Base-by-base conservation (phyloP, 2,329 filamentous ascomycete genomes). In the Alternaria dauci region DNA sequence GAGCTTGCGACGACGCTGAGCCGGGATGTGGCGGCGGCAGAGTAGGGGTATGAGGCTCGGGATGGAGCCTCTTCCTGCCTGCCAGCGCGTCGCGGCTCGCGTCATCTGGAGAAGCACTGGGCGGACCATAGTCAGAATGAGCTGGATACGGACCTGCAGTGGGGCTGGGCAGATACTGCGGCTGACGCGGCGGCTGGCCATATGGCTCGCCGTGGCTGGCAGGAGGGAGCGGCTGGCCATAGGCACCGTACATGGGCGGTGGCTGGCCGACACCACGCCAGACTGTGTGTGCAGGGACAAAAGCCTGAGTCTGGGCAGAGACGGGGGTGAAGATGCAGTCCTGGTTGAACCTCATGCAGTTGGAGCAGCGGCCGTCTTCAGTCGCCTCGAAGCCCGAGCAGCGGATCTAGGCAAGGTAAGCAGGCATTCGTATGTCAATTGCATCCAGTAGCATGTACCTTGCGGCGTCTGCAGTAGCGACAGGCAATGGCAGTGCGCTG, bases 321-420 rank as follows among this genome's bases (percentile, higher is more conserved):
- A 92, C 89, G 2, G 90, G 89, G 1, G 89, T 91, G 78, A 92
- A 92, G 78, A 92, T 87, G 79, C 90, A 92, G 74, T 91, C 89
- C 78, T 92, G 89, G 66, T 89, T 89, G 80, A 92, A 92, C 48
- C 89, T 84, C 65, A 88, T 83, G 74, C 89, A 92, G 76, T 92
- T 92, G 71, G 84, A 87, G 81, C 89, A 92, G 61, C 89, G 87
- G 61, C 90, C 90, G 76, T 91, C 88, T 39, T 89, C 86, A 39
- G 88, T 90, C 58, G 85, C 86, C 71, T 91, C 89, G 74, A 91
- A 92, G 28, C 89, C 90, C 4, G 89, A 91, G 81, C 89, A 92
- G 61, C 90, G 88, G 76, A 92, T 91, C 89, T 92, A 77, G 36
- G 36, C 11, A 42, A 36, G n/a, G 62, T 72, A 43, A 74, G 71